Evolutionary conservation across 139 green algal species (phyloP).

Genomic region (Chlorella sp.): DNA sequence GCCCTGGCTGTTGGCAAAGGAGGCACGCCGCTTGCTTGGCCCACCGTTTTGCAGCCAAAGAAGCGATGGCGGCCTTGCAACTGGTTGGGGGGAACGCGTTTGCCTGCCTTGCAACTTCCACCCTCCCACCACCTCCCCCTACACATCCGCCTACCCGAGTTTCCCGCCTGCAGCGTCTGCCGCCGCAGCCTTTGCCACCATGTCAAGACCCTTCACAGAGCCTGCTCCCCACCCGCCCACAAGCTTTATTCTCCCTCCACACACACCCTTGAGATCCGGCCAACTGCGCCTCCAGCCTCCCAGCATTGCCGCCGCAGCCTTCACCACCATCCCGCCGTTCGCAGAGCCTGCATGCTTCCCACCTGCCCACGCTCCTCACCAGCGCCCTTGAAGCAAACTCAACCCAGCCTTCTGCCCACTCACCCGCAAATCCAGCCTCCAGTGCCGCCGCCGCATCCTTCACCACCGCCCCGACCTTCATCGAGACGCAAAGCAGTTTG

Average conservation of each 20-base stretch:
- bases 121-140: background rate
- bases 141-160: too few species aligned
- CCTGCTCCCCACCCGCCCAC: too few species aligned
- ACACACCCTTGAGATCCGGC: background rate
- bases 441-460: slow-evolving; percentile 71
- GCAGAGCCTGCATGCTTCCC: slow-evolving; percentile 32
- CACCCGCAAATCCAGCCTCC: slow-evolving; percentile 45
- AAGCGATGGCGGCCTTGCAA: too few species aligned
- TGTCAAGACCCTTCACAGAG: slow-evolving; percentile 79
- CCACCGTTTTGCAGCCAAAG: too few species aligned
- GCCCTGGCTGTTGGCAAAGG: too few species aligned
- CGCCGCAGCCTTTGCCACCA: slow-evolving; percentile 73
- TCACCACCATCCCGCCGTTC: slow-evolving; percentile 75
- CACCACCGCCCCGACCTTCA: slow-evolving; percentile 81
- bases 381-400: too few species aligned
- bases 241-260: too few species aligned
- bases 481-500: slow-evolving; percentile 86
- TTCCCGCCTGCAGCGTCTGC: too few species aligned
- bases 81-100: too few species aligned
- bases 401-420: background rate
- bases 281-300: slow-evolving; percentile 43
- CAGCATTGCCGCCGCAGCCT: slow-evolving; percentile 70
- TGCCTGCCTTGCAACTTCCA: background rate
- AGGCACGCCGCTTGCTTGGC: too few species aligned
- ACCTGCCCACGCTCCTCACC: too few species aligned